Evolutionary conservation across 805 yeast species (phyloP), one percentile per base, ranked within the genome.

Genomic region (Sugiyamaella floridensis): DNA sequence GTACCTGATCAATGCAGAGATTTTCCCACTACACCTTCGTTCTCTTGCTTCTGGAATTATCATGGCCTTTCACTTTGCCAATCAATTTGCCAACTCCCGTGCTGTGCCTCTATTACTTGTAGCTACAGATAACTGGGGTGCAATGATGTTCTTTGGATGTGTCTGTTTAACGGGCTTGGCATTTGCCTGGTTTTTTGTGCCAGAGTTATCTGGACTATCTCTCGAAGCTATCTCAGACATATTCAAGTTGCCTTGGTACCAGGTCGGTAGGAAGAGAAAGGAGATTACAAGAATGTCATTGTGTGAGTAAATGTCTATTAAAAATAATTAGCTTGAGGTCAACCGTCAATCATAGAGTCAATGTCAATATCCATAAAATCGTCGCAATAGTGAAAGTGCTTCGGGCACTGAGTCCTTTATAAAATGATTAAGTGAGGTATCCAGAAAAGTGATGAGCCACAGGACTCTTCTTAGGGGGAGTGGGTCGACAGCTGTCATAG

Each of bases 61-160:
- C 56, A 80, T 80, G 84, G 74, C 72, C 2, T 71, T 79, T 63
- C 84, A 80, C 60, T 79, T 76, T 59, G 76, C 76, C 28, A 78
- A 77, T 65, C 83, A 80, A 61, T 80, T 73, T 58, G 82, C 80
- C 59, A 78, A 77, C 65, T 72, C 81, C 32, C 78, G 76, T 61
- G 82, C 83, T 0, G 61, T 78, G 42, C 82, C 84, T 15, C 63
- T 71, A 45, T 74, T 80, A 80, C 63, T 80, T 53, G 44, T 76
- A 16, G 63, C 73, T 0, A 62, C 80, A 74, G 61, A 72, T 18
- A 69, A 72, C 19, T 71, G 63, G 56, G 84, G 84, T 22, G 73
- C 82, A 0, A 78, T 80, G 67, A 74, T 70, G 64, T 76, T 80
- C 59, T 79, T 79, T 55, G 65, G 69, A 4, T 81, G 67, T 6